Evolutionary conservation across 495 filamentous ascomycete genomes (phyloP), one percentile per base, ranked within the genome.

Genomic region (Aspergillus ellipticus): DNA sequence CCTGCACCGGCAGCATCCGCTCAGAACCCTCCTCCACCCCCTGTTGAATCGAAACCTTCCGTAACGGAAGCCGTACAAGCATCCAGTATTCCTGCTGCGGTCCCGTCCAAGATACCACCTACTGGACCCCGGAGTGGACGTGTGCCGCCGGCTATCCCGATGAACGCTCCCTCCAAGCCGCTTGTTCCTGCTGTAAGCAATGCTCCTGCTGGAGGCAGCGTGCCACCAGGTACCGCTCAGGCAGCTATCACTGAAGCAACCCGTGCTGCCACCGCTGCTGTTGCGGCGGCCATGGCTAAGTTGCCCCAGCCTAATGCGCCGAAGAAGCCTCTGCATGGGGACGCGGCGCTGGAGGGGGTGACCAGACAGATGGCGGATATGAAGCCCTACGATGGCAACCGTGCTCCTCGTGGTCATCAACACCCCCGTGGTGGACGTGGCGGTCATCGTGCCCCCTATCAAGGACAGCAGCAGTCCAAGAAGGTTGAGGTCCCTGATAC

Each of bases 251-350:
- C 82, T 48, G 88, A 92, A 68, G 90, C 90, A 3, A 93, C 90
- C 6, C 85, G 88, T 61, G 88, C 87, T 37, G 92, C 92, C 6
- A 88, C 85, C 39, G 89, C 88, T 45, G 92, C 91, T 26, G 92
- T 96, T 48, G 91, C 90, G 35, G 87, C 86, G 7, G 91, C 91
- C 3, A 95, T 96, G 90, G 90, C 90, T 11, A 90, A 93, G 62
- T 71, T 96, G 11, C 72, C 80, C 10, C 78, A 82, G 71, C 79
- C 50, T 22, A 66, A 70, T 49, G 66, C 67, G 9, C 74, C 74
- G 41, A 74, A 73, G 58, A 80, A 81, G 57, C 63, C 71, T 11
- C 61, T 57, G 10, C 71, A 74, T 29, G 66, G 68, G 3, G 76
- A 79, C 53, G 76, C 58, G 33, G 77, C 79, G 2, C 78, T 96